These are phyloP conservation scores for Meyerozyma sp. DNA, from an alignment of 1,139 yeast species.

Conservation along the genomic window DNA sequence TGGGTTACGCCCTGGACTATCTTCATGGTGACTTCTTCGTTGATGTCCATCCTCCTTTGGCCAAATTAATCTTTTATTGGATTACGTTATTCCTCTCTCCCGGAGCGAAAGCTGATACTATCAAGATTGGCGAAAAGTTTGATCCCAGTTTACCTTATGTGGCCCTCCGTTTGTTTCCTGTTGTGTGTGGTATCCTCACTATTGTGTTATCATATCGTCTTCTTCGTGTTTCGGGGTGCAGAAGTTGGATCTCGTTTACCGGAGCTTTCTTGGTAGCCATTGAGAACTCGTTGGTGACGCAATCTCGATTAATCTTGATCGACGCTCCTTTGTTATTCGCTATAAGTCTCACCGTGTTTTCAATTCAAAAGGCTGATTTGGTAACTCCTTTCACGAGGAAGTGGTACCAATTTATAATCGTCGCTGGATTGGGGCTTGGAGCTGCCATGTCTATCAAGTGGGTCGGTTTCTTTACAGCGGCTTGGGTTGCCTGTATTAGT, in stretches of 20 bases:
- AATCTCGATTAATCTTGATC: conserved; percentile 44
- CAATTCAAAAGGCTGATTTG: conserved; percentile 38
- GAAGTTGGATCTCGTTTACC: conserved; percentile 35
- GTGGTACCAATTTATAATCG: conserved; percentile 42
- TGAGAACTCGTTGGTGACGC: conserved; percentile 52
- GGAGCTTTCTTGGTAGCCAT: conserved; percentile 42
- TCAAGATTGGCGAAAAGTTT: conserved; percentile 28
- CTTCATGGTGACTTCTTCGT: conserved; percentile 70
- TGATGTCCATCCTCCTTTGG: conserved; percentile 95
- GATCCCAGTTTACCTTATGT: conserved; percentile 27
- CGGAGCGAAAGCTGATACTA: conserved; percentile 36
- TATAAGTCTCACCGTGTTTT: conserved; percentile 35
- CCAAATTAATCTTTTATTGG: conserved; percentile 47
- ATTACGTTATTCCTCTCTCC: conserved; percentile 38
- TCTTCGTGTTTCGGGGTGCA: conserved; percentile 43
- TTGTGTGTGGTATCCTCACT: conserved; percentile 37
- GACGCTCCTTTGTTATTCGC: conserved; percentile 49
- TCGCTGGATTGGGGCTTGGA: conserved; percentile 51
- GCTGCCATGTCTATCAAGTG: conserved; percentile 46
- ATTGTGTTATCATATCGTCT: conserved; percentile 44
- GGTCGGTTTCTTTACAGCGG: conserved; percentile 77
- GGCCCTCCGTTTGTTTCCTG: conserved; percentile 29
- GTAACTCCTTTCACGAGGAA: conserved; percentile 26
- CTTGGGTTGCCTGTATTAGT: conserved; percentile 49
- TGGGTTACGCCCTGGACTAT: conserved; percentile 74